Conservation (phyloP, 1,284 basidiomycete species). For the Microbotryomycetes sp. region DNA sequence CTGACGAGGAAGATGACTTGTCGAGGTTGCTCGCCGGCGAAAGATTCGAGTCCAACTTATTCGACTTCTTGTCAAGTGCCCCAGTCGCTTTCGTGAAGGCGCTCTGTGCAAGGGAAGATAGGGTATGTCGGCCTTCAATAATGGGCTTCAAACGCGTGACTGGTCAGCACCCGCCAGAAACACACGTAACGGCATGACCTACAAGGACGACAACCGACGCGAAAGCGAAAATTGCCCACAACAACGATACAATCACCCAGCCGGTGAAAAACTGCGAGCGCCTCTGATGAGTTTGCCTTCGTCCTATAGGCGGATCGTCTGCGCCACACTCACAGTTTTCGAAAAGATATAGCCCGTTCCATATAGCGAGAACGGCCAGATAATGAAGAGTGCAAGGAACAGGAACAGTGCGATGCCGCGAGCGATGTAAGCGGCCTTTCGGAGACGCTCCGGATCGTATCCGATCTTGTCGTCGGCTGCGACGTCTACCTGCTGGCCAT, state of each 20-base stretch:
- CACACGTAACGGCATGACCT: not conserved
- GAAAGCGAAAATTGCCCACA: constrained; percentile 37
- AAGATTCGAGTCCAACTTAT: too few relatives aligned
- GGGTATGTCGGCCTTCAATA: constrained; percentile 27
- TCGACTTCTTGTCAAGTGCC: too few relatives aligned
- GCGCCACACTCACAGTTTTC: not conserved
- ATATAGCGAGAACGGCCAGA: constrained; percentile 39
- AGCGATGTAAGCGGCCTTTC: constrained; percentile 6
- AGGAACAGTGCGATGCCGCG: constrained; percentile 6
- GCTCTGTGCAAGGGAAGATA: too few relatives aligned
- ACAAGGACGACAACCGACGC: constrained; percentile 32
- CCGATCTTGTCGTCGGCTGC: constrained; percentile 7
- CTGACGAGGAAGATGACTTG: too few relatives aligned
- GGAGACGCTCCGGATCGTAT: constrained; percentile 26
- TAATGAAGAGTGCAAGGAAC: constrained; percentile 36
- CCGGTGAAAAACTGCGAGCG: constrained; percentile 35
- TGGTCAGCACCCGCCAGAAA: not conserved
- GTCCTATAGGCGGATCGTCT: not conserved
- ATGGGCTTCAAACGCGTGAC: constrained; percentile 14
- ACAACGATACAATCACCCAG: constrained; percentile 36
- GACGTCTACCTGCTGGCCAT: constrained; percentile 10
- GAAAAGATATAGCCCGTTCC: constrained; percentile 37
- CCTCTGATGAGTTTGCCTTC: not conserved
- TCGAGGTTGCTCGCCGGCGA: too few relatives aligned
- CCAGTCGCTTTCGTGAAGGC: too few relatives aligned